A percentile compares a stretch with the other conserved stretches of the same genome.
phyloP scores from a whole-genome alignment of 192 early-diverging fungal species.

The Backusella parvicylindrica region DNA sequence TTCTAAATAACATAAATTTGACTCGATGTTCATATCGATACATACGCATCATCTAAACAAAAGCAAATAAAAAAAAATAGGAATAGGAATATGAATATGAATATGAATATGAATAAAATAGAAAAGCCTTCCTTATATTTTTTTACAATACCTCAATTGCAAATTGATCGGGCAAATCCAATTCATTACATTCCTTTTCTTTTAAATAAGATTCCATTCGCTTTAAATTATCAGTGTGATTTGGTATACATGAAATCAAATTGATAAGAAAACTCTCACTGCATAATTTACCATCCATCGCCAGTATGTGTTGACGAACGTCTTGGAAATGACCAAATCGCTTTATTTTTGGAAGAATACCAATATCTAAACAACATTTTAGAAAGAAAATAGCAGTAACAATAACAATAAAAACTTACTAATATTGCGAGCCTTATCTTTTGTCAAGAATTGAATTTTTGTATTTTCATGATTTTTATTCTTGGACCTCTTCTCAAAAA shows the following conservation, averaged over 20 bases:
- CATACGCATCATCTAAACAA: constrained; percentile 58
- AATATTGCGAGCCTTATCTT: constrained; percentile 62
- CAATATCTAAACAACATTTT: constrained; percentile 17
- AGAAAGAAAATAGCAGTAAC: background rate
- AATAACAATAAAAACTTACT: constrained; percentile 19
- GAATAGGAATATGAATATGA: too few relatives aligned
- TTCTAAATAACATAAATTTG: constrained; percentile 60
- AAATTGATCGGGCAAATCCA: constrained; percentile 67
- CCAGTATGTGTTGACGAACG: constrained; percentile 59
- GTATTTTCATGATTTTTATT: constrained; percentile 43
- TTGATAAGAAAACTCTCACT: constrained; percentile 64
- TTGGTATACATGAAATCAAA: constrained; percentile 64
- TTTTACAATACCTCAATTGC: constrained; percentile 47
- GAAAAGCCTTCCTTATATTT: too few relatives aligned
- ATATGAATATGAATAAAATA: too few relatives aligned
- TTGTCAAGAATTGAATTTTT: constrained; percentile 58
- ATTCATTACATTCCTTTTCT: constrained; percentile 48
- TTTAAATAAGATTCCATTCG: constrained; percentile 24
- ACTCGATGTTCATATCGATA: constrained; percentile 71
- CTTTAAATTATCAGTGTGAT: constrained; percentile 50
- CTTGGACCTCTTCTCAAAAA: constrained; percentile 34
- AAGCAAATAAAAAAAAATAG: background rate
- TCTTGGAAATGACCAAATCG: constrained; percentile 50
- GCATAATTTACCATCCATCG: constrained; percentile 61
- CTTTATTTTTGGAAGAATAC: constrained; percentile 23